Base-by-base conservation (phyloP, 805 yeast genomes). In the Lachancea mirantina region DNA sequence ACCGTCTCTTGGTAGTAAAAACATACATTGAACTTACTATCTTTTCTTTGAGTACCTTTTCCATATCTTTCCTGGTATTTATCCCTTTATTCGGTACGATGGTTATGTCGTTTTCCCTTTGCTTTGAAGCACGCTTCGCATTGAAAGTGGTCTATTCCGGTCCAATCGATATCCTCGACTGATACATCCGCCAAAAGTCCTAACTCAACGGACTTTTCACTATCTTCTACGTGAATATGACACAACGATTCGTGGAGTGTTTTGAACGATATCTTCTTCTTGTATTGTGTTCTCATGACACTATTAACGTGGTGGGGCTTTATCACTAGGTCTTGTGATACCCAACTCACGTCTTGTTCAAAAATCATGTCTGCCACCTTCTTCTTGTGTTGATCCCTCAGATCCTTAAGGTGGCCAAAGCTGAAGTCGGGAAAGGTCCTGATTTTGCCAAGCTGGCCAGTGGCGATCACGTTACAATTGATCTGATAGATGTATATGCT, bases 1-100 rank as follows among this genome's bases (percentile, higher is more conserved):
- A 17, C 41, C 42, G 20, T 38, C 40, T n/a, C 24, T 42, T 42
- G 1, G 30, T 35, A 38, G 7, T 38, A 21, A 44, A 42, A 4
- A 38, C 34, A 22, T 37, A 37, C 40, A 38, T 38, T 1, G 45
- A 15, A 28, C 33, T 36, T 4, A 40, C 30, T 13, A n/a, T n/a
- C n/a, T 35, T 31, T 14, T 20, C 14, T 8, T 8, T 6, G 19
- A 25, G 31, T 28, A 19, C 24, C 24, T 23, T 14, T 13, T 8
- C 13, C 5, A 18, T 28, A 28, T 18, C n/a, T 25, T 9, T 4
- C 39, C 15, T 23, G 26, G 14, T 23, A 23, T 7, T n/a, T 23
- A 7, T 23, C 26, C 14, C 26, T 20, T 2, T 42, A 38, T 8
- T 32, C 32, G 10, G 31, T 23, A 14, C 23, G 14, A 24, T 41